phyloP scores from a whole-genome alignment of 805 yeast species.

The Candida stauntonica region DNA sequence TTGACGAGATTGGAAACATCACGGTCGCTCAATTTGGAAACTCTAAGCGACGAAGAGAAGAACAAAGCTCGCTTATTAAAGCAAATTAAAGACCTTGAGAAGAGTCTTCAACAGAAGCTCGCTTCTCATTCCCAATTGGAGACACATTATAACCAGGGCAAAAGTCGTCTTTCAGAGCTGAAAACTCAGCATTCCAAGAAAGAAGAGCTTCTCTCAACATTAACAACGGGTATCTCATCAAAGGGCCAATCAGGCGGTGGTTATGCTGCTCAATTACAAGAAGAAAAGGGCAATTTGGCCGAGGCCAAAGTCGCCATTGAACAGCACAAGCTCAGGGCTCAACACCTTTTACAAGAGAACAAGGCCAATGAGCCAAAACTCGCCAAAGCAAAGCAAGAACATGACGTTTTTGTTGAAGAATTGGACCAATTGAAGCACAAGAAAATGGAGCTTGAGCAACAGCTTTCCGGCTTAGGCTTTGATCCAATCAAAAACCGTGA shows the following conservation, averaged over 20 bases:
- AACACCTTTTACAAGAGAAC: slow-evolving; percentile 52
- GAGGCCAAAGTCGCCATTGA: slow-evolving; percentile 52
- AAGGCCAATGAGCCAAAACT: slow-evolving; percentile 42
- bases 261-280: slow-evolving; percentile 65
- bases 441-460: slow-evolving; percentile 34
- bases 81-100: slow-evolving; percentile 33
- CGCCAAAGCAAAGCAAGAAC: slow-evolving; percentile 47
- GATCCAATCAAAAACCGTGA: slow-evolving; percentile 42
- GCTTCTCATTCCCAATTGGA: slow-evolving; percentile 40
- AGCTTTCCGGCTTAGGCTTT: slow-evolving; percentile 53
- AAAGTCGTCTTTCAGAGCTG: slow-evolving; percentile 38
- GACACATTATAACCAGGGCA: slow-evolving; percentile 39
- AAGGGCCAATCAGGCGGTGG: slow-evolving; percentile 75
- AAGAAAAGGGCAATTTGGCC: slow-evolving; percentile 52
- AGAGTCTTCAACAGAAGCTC: slow-evolving; percentile 32
- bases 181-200: slow-evolving; percentile 50
- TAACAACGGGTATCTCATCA: slow-evolving; percentile 87
- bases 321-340: slow-evolving; percentile 53
- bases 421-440: slow-evolving; percentile 39
- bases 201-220: slow-evolving; percentile 75
- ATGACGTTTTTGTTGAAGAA: slow-evolving; percentile 36
- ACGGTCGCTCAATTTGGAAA: slow-evolving; percentile 52
- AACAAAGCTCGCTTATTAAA: slow-evolving; percentile 32
- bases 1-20: slow-evolving; percentile 67
- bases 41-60: slow-evolving; percentile 47